phyloP scores from a whole-genome alignment of 495 filamentous ascomycete species.

The Neurospora sp. region DNA sequence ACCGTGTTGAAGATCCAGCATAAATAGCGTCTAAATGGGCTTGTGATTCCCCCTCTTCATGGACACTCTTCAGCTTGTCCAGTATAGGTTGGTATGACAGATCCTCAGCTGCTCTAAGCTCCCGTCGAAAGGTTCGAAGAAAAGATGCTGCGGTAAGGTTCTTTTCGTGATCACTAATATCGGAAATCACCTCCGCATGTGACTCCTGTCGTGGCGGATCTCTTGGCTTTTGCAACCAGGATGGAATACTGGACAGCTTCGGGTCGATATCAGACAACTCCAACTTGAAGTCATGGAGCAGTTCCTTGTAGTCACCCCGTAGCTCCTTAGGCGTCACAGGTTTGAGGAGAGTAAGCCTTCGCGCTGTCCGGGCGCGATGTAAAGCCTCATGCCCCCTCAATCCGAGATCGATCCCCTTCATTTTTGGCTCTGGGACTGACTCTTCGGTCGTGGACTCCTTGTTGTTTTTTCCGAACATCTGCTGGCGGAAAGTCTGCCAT shows the following conservation, averaged over 20 bases:
- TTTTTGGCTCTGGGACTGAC: conserved; percentile 13
- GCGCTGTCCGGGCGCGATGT: conserved; percentile 19
- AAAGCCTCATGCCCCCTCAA: conserved; percentile 39
- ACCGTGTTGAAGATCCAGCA: not conserved
- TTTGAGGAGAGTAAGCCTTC: conserved; percentile 14
- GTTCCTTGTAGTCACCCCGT: conserved; percentile 32
- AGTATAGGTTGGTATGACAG: not conserved
- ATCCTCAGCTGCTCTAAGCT: not conserved
- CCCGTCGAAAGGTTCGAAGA: not conserved
- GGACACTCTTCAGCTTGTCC: not conserved
- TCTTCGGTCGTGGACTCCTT: conserved; percentile 6
- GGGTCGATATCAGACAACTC: conserved; percentile 27
- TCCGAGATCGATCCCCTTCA: conserved; percentile 36
- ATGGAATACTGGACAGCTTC: not conserved
- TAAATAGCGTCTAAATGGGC: not conserved
- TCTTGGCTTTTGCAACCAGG: conserved; percentile 18
- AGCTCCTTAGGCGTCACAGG: conserved; percentile 3
- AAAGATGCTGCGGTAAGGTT: conserved; percentile 2
- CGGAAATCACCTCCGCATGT: conserved; percentile 29
- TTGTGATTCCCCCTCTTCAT: not conserved
- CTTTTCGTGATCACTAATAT: conserved; percentile 37
- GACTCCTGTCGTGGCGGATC: conserved; percentile 3
- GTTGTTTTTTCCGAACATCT: conserved; percentile 30
- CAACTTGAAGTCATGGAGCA: conserved; percentile 30
- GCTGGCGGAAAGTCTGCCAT: conserved; percentile 61